Conservation (phyloP, 2,329 filamentous ascomycete genomes). For the Aspergillus hiratsukae region DNA sequence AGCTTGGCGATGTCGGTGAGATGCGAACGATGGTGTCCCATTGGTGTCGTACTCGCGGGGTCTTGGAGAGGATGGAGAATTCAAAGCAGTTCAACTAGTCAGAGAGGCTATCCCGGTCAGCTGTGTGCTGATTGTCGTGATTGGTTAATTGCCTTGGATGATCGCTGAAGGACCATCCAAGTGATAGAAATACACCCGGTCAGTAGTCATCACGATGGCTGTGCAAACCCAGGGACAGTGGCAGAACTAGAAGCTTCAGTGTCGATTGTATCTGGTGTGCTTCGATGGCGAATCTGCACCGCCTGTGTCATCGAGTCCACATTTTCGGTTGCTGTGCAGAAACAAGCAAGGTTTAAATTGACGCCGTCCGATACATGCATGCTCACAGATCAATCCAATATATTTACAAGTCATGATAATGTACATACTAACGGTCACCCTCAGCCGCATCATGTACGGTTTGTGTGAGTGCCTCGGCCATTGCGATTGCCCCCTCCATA, state of each 20-base stretch:
- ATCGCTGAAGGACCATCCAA: background rate
- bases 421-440: constrained; percentile 19
- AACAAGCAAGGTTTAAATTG: background rate
- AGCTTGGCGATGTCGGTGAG: background rate
- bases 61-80: background rate
- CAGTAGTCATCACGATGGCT: background rate
- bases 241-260: background rate
- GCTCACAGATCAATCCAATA: background rate
- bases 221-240: background rate
- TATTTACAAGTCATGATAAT: constrained; percentile 23
- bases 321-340: background rate
- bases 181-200: background rate
- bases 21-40: background rate
- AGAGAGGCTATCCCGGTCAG: background rate
- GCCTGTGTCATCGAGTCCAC: background rate
- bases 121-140: background rate
- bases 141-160: background rate
- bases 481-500: constrained; percentile 77
- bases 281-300: background rate
- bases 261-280: background rate
- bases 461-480: constrained; percentile 55
- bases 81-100: background rate
- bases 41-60: background rate
- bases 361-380: background rate
- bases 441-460: constrained; percentile 28